Conservation (phyloP, 768 basidiomycete genomes). For the Lentinus tigrinus region DNA sequence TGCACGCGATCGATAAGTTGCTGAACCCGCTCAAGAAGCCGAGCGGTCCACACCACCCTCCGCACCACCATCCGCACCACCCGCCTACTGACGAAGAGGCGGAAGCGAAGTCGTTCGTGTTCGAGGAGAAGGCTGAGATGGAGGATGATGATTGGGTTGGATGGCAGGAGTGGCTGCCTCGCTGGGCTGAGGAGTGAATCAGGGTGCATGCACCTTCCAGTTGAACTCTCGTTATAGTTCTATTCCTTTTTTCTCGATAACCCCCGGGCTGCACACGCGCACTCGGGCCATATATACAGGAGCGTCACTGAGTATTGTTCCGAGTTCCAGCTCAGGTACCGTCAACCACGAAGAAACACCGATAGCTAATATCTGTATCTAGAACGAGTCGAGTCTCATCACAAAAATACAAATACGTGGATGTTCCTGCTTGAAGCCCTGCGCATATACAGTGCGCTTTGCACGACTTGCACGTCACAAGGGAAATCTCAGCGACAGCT, state of each 20-base stretch:
- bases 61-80: background rate
- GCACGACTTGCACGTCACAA: too few relatives aligned
- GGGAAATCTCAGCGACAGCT: background rate
- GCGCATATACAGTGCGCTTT: too few relatives aligned
- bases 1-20: constrained; percentile 46
- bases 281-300: too few relatives aligned
- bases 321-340: background rate
- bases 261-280: too few relatives aligned
- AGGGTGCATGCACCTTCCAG: background rate
- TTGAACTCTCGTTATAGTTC: background rate
- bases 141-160: constrained; percentile 39
- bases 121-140: background rate
- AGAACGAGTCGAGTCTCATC: too few relatives aligned
- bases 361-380: too few relatives aligned
- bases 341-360: too few relatives aligned
- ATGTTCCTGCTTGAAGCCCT: too few relatives aligned
- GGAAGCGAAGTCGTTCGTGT: background rate
- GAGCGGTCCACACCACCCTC: background rate
- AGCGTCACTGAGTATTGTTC: too few relatives aligned
- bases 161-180: constrained; percentile 49
- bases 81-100: background rate
- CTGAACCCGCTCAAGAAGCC: constrained; percentile 35
- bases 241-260: background rate
- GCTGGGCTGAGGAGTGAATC: constrained; percentile 42
- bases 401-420: too few relatives aligned